Conservation (phyloP, 1,284 basidiomycete species). For the Moesziomyces globuligerus region DNA sequence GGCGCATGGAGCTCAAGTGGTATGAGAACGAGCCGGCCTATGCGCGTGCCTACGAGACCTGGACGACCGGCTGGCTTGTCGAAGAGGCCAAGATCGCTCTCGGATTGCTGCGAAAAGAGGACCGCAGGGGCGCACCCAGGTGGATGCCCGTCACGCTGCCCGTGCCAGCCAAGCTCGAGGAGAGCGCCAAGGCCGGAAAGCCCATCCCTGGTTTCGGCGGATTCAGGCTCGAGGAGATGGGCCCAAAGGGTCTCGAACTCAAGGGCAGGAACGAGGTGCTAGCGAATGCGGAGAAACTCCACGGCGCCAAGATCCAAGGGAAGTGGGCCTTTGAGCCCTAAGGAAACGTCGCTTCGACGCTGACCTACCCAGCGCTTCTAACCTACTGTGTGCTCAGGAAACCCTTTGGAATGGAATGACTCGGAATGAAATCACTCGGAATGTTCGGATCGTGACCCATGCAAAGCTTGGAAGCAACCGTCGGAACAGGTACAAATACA, state of each 20-base stretch:
- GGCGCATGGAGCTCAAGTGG: conserved; percentile 40
- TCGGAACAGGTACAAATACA: conserved; percentile 4
- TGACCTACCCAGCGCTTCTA: too few species aligned
- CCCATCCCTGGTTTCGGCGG: conserved; percentile 25
- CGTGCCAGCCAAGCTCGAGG: neutral
- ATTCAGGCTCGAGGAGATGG: conserved; percentile 48
- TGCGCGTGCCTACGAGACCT: conserved; percentile 13
- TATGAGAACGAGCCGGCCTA: conserved; percentile 49
- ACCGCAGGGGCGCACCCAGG: conserved; percentile 20
- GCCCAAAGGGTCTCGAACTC: conserved; percentile 42
- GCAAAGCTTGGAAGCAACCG: neutral
- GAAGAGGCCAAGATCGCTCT: conserved; percentile 26
- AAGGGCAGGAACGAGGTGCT: conserved; percentile 45
- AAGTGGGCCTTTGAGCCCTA: conserved; percentile 27
- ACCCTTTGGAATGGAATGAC: too few species aligned
- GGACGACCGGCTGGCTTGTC: conserved; percentile 13
- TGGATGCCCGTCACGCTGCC: conserved; percentile 30
- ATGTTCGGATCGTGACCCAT: too few species aligned
- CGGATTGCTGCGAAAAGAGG: conserved; percentile 19
- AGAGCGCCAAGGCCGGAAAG: neutral
- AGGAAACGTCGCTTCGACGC: neutral
- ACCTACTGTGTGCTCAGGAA: too few species aligned
- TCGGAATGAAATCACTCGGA: too few species aligned
- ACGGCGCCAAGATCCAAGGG: conserved; percentile 29
- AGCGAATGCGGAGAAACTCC: conserved; percentile 28